phyloP scores from a whole-genome alignment of 1,284 basidiomycete genomes.

The Rhodotorula glutinis region DNA sequence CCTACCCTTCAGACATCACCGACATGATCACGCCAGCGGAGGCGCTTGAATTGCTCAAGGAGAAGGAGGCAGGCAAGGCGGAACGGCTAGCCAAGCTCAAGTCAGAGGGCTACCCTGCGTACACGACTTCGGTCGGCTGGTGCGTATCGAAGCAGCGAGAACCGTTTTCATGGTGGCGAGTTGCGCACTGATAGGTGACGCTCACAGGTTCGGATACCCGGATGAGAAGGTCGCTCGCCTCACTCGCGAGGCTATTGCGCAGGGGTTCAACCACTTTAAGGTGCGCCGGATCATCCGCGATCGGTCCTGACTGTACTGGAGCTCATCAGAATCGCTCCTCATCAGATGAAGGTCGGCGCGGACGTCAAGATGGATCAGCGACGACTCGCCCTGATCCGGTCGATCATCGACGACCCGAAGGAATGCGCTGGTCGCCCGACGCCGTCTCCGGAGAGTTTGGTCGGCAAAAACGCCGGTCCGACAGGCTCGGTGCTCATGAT shows the following conservation, averaged over 20 bases:
- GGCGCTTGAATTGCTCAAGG: constrained; percentile 75
- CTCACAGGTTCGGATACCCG: constrained; percentile 60
- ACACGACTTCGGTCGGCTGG: constrained; percentile 93
- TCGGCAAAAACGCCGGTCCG: constrained; percentile 88
- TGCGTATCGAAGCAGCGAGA: neutral
- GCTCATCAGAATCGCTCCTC: neutral
- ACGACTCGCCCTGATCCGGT: constrained; percentile 80
- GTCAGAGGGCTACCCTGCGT: constrained; percentile 75
- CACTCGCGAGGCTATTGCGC: constrained; percentile 71
- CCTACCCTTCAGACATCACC: constrained; percentile 65
- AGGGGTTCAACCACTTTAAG: constrained; percentile 54
- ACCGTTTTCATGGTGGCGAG: neutral
- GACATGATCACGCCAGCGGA: constrained; percentile 89
- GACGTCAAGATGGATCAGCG: constrained; percentile 76
- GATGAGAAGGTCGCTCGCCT: constrained; percentile 86
- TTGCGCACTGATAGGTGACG: neutral
- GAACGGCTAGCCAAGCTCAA: constrained; percentile 69
- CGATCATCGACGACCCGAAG: constrained; percentile 87
- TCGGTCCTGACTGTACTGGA: neutral
- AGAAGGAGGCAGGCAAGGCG: constrained; percentile 69
- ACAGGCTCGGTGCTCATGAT: constrained; percentile 94
- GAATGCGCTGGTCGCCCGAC: constrained; percentile 33
- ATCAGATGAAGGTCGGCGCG: constrained; percentile 79
- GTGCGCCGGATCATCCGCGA: neutral
- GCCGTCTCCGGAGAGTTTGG: constrained; percentile 47